Conservation (phyloP, 2,329 filamentous ascomycete genomes). For the Fusarium sp. region DNA sequence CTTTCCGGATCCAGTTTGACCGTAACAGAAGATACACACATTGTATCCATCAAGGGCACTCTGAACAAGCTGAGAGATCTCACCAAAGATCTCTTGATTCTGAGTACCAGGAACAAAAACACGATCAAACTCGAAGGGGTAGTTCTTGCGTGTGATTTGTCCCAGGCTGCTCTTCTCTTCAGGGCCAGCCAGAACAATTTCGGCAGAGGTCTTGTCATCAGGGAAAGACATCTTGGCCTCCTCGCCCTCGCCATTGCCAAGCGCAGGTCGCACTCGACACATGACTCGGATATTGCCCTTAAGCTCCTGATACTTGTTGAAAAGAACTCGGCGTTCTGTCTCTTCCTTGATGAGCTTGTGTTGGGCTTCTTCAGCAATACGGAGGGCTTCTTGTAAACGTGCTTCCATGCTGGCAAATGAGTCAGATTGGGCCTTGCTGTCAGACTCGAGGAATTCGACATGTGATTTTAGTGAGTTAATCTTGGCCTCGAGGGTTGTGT, state of each 20-base stretch:
- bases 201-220: constrained; percentile 85
- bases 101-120: constrained; percentile 84
- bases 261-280: constrained; percentile 88
- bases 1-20: constrained; percentile 96
- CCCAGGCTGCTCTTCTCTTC: constrained; percentile 87
- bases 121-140: constrained; percentile 91
- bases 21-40: constrained; percentile 98
- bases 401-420: constrained; percentile 86
- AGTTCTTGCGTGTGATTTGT: constrained; percentile 79
- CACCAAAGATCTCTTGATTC: constrained; percentile 91
- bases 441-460: constrained; percentile 90
- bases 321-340: constrained; percentile 87
- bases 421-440: constrained; percentile 88
- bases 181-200: constrained; percentile 85
- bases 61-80: constrained; percentile 97
- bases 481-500: constrained; percentile 77
- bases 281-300: constrained; percentile 99
- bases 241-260: constrained; percentile 69
- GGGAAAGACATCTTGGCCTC: constrained; percentile 83
- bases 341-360: constrained; percentile 92
- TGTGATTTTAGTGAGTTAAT: constrained; percentile 82
- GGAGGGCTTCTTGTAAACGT: constrained; percentile 81
- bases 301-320: constrained; percentile 97
- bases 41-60: constrained; percentile 98
- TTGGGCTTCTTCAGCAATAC: constrained; percentile 75